Evolutionary conservation across 352 stramenopile genomes (phyloP).

Genomic region (Nothophytophthora sp.): DNA sequence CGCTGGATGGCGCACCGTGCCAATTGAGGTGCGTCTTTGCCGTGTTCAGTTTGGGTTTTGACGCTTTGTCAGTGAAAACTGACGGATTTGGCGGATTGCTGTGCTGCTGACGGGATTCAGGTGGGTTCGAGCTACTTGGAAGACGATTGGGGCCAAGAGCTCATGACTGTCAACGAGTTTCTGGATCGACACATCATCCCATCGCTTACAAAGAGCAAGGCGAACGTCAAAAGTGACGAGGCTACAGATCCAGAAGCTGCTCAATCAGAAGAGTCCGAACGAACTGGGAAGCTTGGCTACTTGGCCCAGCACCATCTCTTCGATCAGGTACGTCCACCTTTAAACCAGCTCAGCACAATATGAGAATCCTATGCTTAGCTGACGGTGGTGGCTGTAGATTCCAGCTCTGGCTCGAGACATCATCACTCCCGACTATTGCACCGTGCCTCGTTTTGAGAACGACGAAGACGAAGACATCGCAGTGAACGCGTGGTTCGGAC

Average conservation of each 20-base stretch:
- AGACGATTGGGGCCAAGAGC: slow-evolving; percentile 76
- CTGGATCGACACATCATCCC: slow-evolving; percentile 59
- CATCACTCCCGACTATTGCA: slow-evolving; percentile 89
- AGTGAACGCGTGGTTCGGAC: slow-evolving; percentile 89
- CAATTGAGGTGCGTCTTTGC: slow-evolving; percentile 58
- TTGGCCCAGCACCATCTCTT: slow-evolving; percentile 91
- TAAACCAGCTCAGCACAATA: no score
- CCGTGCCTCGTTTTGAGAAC: slow-evolving; percentile 45
- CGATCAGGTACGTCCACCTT: slow-evolving; percentile 63
- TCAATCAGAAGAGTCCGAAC: neutral
- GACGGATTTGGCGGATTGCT: no score
- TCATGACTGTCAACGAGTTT: slow-evolving; percentile 85
- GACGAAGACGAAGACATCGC: slow-evolving; percentile 68
- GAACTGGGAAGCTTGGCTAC: slow-evolving; percentile 49
- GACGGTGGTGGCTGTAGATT: no score
- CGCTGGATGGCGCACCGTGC: slow-evolving; percentile 75
- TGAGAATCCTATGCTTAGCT: no score
- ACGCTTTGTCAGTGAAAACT: no score
- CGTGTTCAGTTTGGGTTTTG: neutral
- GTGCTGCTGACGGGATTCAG: slow-evolving; percentile 15
- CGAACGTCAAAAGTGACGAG: neutral
- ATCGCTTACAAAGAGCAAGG: slow-evolving; percentile 2
- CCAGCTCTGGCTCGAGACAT: slow-evolving; percentile 78
- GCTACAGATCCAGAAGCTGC: neutral
- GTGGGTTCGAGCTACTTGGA: slow-evolving; percentile 80